phyloP scores from a whole-genome alignment of 805 yeast genomes.

The Wickerhamomyces tratensis region DNA sequence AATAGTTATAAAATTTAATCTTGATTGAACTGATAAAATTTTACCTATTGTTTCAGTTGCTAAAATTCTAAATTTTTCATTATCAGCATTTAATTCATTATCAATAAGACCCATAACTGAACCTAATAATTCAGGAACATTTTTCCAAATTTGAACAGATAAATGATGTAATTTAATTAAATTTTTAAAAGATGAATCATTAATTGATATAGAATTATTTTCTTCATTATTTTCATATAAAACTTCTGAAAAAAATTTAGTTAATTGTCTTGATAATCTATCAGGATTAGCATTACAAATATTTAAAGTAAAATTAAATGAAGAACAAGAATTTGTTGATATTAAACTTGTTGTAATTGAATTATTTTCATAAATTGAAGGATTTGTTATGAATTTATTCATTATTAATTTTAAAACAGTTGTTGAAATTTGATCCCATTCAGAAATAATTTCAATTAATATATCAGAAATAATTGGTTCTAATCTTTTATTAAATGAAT shows the following conservation, averaged over 20 bases:
- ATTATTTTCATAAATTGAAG: conserved; percentile 1
- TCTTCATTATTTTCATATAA: conserved; percentile 35
- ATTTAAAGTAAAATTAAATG: conserved; percentile 53
- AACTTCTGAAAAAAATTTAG: conserved; percentile 73
- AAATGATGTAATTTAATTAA: conserved; percentile 55
- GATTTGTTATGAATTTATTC: conserved; percentile 43
- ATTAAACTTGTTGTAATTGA: conserved; percentile 10
- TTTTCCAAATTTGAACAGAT: conserved; percentile 62
- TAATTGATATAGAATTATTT: conserved; percentile 4
- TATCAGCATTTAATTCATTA: conserved; percentile 70
- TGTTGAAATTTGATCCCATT: conserved; percentile 54
- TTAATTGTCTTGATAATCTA: conserved; percentile 63
- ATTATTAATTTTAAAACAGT: conserved; percentile 53
- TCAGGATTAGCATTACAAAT: conserved; percentile 66
- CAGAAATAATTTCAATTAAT: conserved; percentile 66
- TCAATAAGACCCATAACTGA: conserved; percentile 73
- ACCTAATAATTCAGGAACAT: conserved; percentile 62
- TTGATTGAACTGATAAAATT: conserved; percentile 41
- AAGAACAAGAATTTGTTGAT: conserved; percentile 26
- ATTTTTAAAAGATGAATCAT: conserved; percentile 23
- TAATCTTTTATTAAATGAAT: conserved; percentile 39
- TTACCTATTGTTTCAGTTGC: conserved; percentile 71
- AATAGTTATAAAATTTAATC: conserved; percentile 44
- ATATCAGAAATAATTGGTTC: conserved; percentile 61
- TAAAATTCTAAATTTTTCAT: conserved; percentile 46